Percentiles rank a stretch among this genome's conserved stretches.
phyloP scores from a whole-genome alignment of 78 protist species.

The Tieghemostelium lacteum region DNA sequence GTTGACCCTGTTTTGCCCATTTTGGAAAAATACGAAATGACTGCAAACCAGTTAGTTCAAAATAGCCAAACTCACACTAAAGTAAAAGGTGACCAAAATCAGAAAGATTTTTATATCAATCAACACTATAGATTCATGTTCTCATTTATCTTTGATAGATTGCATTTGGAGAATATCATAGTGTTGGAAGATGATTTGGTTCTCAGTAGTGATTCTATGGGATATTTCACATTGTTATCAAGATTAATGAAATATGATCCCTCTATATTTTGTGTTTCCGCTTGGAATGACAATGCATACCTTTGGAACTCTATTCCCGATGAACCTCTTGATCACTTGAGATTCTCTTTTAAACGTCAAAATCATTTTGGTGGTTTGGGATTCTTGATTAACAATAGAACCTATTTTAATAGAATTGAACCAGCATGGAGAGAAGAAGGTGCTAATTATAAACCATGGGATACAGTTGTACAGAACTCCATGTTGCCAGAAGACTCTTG shows the following conservation, averaged over 20 bases:
- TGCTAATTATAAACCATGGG: conserved; percentile 23
- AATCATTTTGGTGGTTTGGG: conserved; percentile 73
- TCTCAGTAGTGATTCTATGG: conserved; percentile 85
- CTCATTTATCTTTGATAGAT: not conserved
- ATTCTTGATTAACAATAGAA: not conserved
- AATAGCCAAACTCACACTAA: not conserved
- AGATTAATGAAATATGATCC: conserved; percentile 83
- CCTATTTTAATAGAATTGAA: conserved; percentile 8
- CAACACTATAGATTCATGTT: conserved; percentile 8
- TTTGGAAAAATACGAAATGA: conserved; percentile 3
- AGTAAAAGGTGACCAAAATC: not conserved
- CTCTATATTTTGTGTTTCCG: conserved; percentile 83
- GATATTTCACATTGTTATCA: conserved; percentile 67
- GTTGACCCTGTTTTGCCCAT: not conserved
- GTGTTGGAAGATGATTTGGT: conserved; percentile 86
- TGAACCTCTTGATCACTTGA: not conserved
- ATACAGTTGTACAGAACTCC: conserved; percentile 23
- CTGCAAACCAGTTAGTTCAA: too few relatives aligned
- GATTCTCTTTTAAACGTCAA: conserved; percentile 27
- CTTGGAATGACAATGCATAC: conserved; percentile 93
- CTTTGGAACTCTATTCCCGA: conserved; percentile 9
- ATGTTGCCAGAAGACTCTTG: conserved; percentile 7
- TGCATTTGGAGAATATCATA: not conserved
- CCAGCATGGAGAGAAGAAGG: conserved; percentile 25
- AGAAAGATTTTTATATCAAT: conserved; percentile 28